A percentile compares a stretch with the other conserved stretches of the same genome.
Conservation (phyloP, 2,329 filamentous ascomycete species). For the Phialophora chinensis region DNA sequence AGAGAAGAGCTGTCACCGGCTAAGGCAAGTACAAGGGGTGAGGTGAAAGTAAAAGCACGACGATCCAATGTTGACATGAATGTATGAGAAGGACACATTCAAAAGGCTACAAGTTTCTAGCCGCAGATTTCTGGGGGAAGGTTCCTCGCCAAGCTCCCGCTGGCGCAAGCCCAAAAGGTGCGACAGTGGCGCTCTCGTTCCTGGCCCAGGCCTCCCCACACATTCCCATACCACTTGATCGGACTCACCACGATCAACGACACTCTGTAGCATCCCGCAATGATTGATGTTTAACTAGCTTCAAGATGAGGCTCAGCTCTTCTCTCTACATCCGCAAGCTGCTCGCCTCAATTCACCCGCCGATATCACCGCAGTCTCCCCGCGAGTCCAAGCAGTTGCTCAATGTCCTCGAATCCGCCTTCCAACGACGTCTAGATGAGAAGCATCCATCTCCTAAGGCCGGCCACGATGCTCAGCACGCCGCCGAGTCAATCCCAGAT, state of each 20-base stretch:
- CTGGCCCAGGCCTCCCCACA: background rate
- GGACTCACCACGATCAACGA: background rate
- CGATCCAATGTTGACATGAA: conserved; percentile 35
- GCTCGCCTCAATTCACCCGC: conserved; percentile 60
- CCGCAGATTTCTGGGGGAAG: conserved; percentile 22
- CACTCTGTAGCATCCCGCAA: conserved; percentile 3
- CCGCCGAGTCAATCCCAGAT: conserved; percentile 32
- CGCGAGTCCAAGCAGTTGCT: conserved; percentile 66
- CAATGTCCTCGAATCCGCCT: conserved; percentile 66
- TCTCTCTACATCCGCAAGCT: conserved; percentile 57
- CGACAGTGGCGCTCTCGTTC: conserved; percentile 2
- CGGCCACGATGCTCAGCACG: conserved; percentile 32
- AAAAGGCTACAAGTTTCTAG: conserved; percentile 22
- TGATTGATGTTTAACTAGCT: conserved; percentile 5
- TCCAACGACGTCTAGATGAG: conserved; percentile 66
- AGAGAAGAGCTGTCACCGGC: conserved; percentile 23
- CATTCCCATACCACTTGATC: conserved; percentile 1
- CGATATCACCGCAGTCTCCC: conserved; percentile 56
- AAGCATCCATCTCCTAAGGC: conserved; percentile 55
- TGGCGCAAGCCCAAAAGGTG: conserved; percentile 7
- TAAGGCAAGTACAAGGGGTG: conserved; percentile 19
- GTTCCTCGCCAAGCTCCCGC: conserved; percentile 19
- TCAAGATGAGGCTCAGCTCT: conserved; percentile 59
- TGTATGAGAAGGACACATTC: conserved; percentile 23
- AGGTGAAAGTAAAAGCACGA: conserved; percentile 24